Percentiles rank a stretch among this genome's conserved stretches.
Evolutionary conservation across 2,329 filamentous ascomycete genomes (phyloP).

Genomic region (Pezicula carpinea): DNA sequence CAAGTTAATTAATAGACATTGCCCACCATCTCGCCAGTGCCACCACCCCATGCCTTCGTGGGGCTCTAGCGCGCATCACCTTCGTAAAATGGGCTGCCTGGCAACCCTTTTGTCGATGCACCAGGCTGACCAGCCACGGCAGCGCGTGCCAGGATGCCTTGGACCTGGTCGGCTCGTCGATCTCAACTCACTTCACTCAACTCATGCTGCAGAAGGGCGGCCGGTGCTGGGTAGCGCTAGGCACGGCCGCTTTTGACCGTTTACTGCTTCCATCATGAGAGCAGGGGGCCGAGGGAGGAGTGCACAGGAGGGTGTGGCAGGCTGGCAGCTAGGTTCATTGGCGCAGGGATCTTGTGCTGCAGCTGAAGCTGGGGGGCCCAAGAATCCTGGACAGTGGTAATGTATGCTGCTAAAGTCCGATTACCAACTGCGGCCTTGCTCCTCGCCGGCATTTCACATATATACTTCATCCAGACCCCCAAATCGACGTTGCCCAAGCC

Average conservation of each 20-base stretch:
- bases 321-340: background rate
- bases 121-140: background rate
- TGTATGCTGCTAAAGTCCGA: too few species aligned
- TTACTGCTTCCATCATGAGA: background rate
- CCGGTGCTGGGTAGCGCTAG: background rate
- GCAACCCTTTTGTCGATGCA: background rate
- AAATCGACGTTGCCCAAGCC: background rate
- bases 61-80: background rate
- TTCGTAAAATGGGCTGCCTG: background rate
- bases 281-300: background rate
- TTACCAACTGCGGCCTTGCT: too few species aligned
- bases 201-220: background rate
- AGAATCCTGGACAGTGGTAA: too few species aligned
- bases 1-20: background rate
- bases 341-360: background rate
- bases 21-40: background rate
- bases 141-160: background rate
- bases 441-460: slow-evolving; percentile 4
- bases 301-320: background rate
- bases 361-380: background rate
- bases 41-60: background rate
- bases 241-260: slow-evolving; percentile 1
- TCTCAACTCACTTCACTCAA: background rate
- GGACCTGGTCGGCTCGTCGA: background rate
- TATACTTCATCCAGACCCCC: slow-evolving; percentile 7